Conservation (phyloP, 2,329 filamentous ascomycete species). For the Sodiomyces alkalinus region DNA sequence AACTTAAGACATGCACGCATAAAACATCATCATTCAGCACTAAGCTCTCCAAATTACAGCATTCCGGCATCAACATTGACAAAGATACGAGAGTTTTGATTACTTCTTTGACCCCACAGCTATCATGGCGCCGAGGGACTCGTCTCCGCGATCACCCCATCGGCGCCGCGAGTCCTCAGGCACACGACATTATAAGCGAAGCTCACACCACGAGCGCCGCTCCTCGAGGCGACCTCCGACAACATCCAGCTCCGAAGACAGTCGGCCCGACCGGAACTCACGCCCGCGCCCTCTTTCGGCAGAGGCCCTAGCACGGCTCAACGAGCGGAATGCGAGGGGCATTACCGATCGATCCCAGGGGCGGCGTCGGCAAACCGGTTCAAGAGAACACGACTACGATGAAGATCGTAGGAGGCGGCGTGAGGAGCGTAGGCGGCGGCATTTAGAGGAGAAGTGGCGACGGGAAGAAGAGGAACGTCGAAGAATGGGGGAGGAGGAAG, state of each 20-base stretch:
- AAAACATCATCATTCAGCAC: neutral
- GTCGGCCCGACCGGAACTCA: slow-evolving; percentile 11
- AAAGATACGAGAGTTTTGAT: too few relatives aligned
- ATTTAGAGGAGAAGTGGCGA: slow-evolving; percentile 1
- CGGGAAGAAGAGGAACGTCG: slow-evolving; percentile 3
- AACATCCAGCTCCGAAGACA: slow-evolving; percentile 15
- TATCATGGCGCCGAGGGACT: slow-evolving; percentile 20
- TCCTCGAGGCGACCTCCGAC: slow-evolving; percentile 16
- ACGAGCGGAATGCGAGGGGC: slow-evolving; percentile 39
- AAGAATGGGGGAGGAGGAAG: slow-evolving; percentile 2
- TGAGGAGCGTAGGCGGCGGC: slow-evolving; percentile 2
- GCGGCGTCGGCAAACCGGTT: slow-evolving; percentile 10
- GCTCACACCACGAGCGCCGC: slow-evolving; percentile 14
- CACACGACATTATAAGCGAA: slow-evolving; percentile 19
- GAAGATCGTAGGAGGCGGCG: slow-evolving; percentile 9
- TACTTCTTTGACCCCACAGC: too few relatives aligned
- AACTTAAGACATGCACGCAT: too few relatives aligned
- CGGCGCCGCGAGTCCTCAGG: slow-evolving; percentile 14
- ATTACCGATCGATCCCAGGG: slow-evolving; percentile 13
- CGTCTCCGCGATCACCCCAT: slow-evolving; percentile 16
- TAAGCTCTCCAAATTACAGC: slow-evolving; percentile 4
- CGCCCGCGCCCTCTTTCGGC: slow-evolving; percentile 22
- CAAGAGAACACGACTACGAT: slow-evolving; percentile 13
- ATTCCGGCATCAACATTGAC: too few relatives aligned
- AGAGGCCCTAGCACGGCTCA: slow-evolving; percentile 50